These are phyloP conservation scores for Vaccinium vitisidaea DNA, from an alignment of 148 eudicot genomes.

Conservation along the genomic window DNA sequence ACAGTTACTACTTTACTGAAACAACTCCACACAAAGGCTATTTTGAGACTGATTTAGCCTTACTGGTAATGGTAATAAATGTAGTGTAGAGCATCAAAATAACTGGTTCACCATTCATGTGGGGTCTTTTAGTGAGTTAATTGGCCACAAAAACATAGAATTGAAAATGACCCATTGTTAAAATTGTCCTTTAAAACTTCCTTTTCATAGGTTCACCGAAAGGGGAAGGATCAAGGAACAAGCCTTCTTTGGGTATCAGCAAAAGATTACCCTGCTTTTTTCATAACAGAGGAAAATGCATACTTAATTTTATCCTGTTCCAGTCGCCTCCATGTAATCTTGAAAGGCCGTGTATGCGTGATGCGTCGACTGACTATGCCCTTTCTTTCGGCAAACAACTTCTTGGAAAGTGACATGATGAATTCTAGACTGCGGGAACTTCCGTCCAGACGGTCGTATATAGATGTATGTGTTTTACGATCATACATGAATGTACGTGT, in stretches of 20 bases:
- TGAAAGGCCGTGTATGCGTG: not conserved
- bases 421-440: too few species aligned
- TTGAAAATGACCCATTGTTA: not conserved
- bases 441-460: too few species aligned
- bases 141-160: not conserved
- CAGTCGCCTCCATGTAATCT: not conserved
- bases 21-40: too few species aligned
- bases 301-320: not conserved
- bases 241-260: not conserved
- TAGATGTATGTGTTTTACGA: too few species aligned
- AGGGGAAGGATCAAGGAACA: not conserved
- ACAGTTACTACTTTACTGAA: too few species aligned
- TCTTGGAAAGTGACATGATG: too few species aligned
- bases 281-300: not conserved
- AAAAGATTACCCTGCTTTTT: too few species aligned
- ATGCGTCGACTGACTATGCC: not conserved
- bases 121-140: not conserved
- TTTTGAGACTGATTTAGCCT: too few species aligned
- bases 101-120: not conserved
- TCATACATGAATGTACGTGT: too few species aligned
- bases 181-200: not conserved
- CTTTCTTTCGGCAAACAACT: not conserved
- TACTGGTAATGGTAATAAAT: not conserved
- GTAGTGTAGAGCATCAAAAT: too few species aligned
- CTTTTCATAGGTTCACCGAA: not conserved